A percentile compares a stretch with the other conserved stretches of the same genome.
These are phyloP conservation scores for Coemansia sp. DNA, from an alignment of 192 early-diverging fungal genomes.

Conservation along the genomic window DNA sequence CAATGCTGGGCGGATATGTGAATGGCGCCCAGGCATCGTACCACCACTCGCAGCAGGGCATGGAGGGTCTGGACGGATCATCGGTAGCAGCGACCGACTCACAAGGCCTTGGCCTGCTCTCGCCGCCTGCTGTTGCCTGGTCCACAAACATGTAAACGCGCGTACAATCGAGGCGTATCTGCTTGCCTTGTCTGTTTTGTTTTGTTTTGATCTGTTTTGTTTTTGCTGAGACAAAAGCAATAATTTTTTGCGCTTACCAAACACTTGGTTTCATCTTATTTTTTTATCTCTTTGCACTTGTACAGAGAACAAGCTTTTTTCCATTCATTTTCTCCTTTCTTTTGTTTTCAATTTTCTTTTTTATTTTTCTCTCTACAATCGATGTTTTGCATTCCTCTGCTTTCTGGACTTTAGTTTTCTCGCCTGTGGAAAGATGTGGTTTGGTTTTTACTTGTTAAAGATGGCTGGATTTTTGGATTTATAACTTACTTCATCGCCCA, in stretches of 20 bases:
- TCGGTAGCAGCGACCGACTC: constrained; percentile 33
- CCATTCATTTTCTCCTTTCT: not conserved
- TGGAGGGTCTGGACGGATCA: constrained; percentile 40
- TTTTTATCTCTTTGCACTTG: constrained; percentile 42
- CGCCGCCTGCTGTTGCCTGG: constrained; percentile 53
- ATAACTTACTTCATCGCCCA: not conserved
- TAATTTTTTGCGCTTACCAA: not conserved
- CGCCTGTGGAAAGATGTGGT: not conserved
- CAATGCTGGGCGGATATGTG: constrained; percentile 36
- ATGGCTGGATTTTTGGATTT: not conserved
- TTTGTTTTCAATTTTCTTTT: constrained; percentile 2
- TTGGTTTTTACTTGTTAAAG: not conserved
- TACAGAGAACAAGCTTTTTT: constrained; percentile 25
- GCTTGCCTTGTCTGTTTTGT: not conserved
- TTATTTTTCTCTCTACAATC: not conserved
- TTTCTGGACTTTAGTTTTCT: not conserved
- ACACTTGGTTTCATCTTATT: not conserved
- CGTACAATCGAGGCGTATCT: not conserved
- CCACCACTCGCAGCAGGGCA: constrained; percentile 50
- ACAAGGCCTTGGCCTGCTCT: constrained; percentile 46
- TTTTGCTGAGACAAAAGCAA: not conserved
- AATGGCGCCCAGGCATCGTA: constrained; percentile 34
- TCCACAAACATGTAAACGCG: constrained; percentile 45
- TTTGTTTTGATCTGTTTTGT: not conserved
- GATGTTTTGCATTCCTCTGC: not conserved